Evolutionary conservation across 352 stramenopile species (phyloP), one percentile per base, ranked within the genome.

Genomic region (Phytophthora colocasiae): DNA sequence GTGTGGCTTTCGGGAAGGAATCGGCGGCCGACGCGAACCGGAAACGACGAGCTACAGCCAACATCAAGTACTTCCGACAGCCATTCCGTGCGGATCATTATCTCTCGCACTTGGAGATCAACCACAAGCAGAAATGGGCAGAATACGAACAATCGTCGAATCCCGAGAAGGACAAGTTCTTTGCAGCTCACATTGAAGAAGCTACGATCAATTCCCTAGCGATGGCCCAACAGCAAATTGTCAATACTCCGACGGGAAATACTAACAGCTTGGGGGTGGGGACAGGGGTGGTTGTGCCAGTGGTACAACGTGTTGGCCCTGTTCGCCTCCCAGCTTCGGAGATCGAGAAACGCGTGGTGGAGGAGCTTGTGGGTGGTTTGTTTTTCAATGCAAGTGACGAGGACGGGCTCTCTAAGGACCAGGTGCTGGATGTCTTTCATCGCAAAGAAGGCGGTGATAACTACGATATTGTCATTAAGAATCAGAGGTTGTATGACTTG

Each of bases 1-100:
- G 82, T 66, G 78, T 89, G 45, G 80, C 80, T 3, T 91, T 89
- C 63, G 82, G 82, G 45, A 88, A 89, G 66, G 82, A 91, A 44
- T 77, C 74, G 52, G 65, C 78, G 19, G 43, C 68, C 31, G 75
- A 87, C 43, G 47, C 75, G n/a, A 73, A 59, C n/a, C 79, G 81
- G 41, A 90, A 90, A 61, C 81, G 80, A 27, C 80, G 81, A 27
- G 78, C 77, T 4, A 89, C 81, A 1, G 75, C 79, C 64, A 90
- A 90, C 50, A 86, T 89, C 71, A 90, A 90, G 75, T 89, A 90
- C 69, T 90, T 89, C 50, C 75, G 80, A 1, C 75, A 85, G 65
- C 79, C 80, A 0, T 90, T 90, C 62, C 82, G 82, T 38, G 77
- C 82, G 2, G 82, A 91, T 61, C 80, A 91, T 56, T 91, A 89